Evolutionary conservation across 495 filamentous ascomycete species (phyloP), one percentile per base, ranked within the genome.

Genomic region (Articulospora tetracladia): DNA sequence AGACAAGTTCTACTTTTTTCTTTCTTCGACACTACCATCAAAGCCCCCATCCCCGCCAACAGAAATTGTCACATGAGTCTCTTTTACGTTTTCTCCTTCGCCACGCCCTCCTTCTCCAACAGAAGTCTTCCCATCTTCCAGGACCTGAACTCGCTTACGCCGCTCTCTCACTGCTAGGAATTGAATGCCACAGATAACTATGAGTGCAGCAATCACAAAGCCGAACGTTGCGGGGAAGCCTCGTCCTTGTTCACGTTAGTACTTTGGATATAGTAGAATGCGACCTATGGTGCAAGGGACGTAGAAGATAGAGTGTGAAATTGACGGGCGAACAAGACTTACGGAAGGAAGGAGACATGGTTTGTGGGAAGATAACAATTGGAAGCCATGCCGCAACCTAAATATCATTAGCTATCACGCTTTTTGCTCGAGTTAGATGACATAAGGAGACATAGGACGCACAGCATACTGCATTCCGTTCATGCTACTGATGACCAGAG

Each of bases 401-500:
- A 30, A 32, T 28, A 30, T 23, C 22, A 30, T 53, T 17, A 44
- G 39, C n/a, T 19, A 44, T 44, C 8, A 44, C n/a, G 15, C n/a
- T 7, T 7, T 44, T 15, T 44, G 11, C 3, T 3, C n/a, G 15
- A 44, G 10, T n/a, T 7, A 44, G 17, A 19, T n/a, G n/a, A n/a
- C n/a, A 44, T 44, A 17, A 44, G 39, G n/a, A 44, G 39, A n/a
- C n/a, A n/a, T n/a, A 44, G 39, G 11, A 19, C 39, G 4, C n/a
- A 44, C 39, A 11, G 15, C 66, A 27, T 76, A 51, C 1, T 25
- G 30, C 47, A 55, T 24, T 22, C 20, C 39, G 26, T 63, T 63
- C 54, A 58, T 58, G 20, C 20, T 53, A 22, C 47, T 73, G 25
- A 81, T 71, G 4, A 82, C 78, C 17, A 85, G 57, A 1, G 81